Percentiles rank a stretch among this genome's conserved stretches.
phyloP scores from a whole-genome alignment of 345 rosid genomes.

The Combretum micranthum region DNA sequence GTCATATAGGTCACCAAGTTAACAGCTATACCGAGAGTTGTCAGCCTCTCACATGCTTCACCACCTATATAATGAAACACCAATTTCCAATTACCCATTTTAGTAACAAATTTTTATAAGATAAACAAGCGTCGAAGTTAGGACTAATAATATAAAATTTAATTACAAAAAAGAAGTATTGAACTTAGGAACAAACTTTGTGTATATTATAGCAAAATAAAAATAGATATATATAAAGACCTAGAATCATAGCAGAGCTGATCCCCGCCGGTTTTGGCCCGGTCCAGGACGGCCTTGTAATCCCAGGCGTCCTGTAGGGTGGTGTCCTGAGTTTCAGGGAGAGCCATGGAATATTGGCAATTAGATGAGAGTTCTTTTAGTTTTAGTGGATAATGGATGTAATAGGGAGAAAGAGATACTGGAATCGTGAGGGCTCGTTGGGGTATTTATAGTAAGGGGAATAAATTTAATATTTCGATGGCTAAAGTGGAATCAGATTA shows the following conservation, averaged over 20 bases:
- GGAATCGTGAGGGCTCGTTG: too few species aligned
- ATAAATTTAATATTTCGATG: too few species aligned
- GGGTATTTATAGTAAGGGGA: too few species aligned
- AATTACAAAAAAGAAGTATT: neutral
- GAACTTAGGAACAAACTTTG: neutral
- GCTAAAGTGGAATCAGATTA: too few species aligned
- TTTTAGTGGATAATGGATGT: too few species aligned
- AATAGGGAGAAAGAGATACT: too few species aligned
- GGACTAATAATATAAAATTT: neutral
- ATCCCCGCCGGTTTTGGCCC: constrained; percentile 62
- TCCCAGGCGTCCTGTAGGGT: constrained; percentile 36
- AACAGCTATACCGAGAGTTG: constrained; percentile 70
- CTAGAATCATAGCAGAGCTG: constrained; percentile 59
- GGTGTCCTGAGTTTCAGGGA: too few species aligned
- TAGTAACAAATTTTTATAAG: neutral
- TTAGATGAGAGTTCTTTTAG: too few species aligned
- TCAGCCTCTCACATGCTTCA: constrained; percentile 62
- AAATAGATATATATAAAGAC: constrained; percentile 21
- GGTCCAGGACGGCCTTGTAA: constrained; percentile 46
- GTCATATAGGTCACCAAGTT: constrained; percentile 66
- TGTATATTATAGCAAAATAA: too few species aligned
- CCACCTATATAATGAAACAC: constrained; percentile 32
- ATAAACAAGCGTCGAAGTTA: too few species aligned
- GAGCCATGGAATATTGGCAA: too few species aligned
- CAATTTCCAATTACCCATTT: neutral